Conservation (phyloP, 352 stramenopile genomes). For the Plasmopara viticola region DNA sequence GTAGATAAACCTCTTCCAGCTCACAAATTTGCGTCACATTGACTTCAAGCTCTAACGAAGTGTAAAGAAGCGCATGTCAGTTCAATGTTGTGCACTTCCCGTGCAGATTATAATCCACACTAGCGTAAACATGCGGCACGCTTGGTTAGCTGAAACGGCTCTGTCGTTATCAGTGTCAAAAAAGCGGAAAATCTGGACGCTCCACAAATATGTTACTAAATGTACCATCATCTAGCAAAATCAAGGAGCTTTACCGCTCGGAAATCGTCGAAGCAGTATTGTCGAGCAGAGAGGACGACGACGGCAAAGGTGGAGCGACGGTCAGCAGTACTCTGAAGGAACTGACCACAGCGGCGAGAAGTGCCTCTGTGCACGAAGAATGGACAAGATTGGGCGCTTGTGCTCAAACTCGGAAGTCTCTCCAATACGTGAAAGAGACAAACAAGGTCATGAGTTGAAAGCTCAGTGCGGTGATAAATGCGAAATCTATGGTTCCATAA, state of each 20-base stretch:
- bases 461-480: too few species aligned
- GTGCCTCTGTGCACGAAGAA: too few species aligned
- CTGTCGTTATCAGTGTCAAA: constrained; percentile 66
- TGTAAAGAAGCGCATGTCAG: background rate
- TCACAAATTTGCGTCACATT: constrained; percentile 43
- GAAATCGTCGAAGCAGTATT: constrained; percentile 43
- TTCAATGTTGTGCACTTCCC: background rate
- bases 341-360: too few species aligned
- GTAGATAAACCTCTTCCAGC: constrained; percentile 58
- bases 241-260: constrained; percentile 25
- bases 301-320: constrained; percentile 41
- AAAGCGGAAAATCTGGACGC: constrained; percentile 57
- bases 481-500: too few species aligned
- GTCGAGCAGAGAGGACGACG: constrained; percentile 41
- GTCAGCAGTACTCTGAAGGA: constrained; percentile 32
- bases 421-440: too few species aligned
- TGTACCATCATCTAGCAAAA: background rate
- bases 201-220: background rate
- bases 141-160: constrained; percentile 49
- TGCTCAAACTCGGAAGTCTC: too few species aligned
- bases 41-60: constrained; percentile 44
- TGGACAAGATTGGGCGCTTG: too few species aligned
- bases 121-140: constrained; percentile 54
- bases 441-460: too few species aligned
- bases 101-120: constrained; percentile 14